phyloP scores from a whole-genome alignment of 345 rosid species.

The Camelina laxa region DNA sequence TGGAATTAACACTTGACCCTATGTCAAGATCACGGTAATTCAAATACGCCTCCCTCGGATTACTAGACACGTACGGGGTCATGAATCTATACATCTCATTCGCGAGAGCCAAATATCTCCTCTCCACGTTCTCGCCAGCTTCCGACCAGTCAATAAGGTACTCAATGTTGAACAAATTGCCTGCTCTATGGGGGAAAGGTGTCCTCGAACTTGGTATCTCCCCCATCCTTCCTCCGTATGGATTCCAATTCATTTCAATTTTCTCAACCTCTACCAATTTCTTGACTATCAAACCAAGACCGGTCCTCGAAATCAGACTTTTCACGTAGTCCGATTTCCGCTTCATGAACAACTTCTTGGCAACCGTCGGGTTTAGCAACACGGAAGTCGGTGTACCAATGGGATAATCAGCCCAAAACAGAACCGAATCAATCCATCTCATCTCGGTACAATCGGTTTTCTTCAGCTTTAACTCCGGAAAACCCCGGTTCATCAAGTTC shows the following conservation, averaged over 20 bases:
- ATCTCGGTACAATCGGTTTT: slow-evolving; percentile 55
- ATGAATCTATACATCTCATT: slow-evolving; percentile 48
- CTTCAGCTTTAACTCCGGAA: slow-evolving; percentile 55
- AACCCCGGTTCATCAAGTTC: slow-evolving; percentile 42
- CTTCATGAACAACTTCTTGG: slow-evolving; percentile 28
- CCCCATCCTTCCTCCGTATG: slow-evolving; percentile 69
- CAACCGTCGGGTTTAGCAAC: slow-evolving; percentile 37
- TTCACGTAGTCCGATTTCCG: slow-evolving; percentile 66
- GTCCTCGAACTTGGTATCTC: slow-evolving; percentile 50
- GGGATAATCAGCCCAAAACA: slow-evolving; percentile 45
- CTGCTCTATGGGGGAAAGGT: slow-evolving; percentile 68
- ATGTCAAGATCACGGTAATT: slow-evolving; percentile 64
- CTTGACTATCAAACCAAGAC: slow-evolving; percentile 48
- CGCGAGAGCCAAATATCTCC: slow-evolving; percentile 10
- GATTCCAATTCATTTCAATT: slow-evolving; percentile 41
- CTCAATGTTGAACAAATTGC: slow-evolving; percentile 57
- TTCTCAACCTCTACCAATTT: slow-evolving; percentile 45
- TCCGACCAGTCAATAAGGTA: slow-evolving; percentile 52
- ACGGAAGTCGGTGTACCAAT: slow-evolving; percentile 40
- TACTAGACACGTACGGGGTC: slow-evolving; percentile 59
- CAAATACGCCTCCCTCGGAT: slow-evolving; percentile 56
- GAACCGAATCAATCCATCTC: slow-evolving; percentile 60
- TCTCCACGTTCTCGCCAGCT: slow-evolving; percentile 41
- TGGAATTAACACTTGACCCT: slow-evolving; percentile 35
- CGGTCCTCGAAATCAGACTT: slow-evolving; percentile 46